Evolutionary conservation across 495 filamentous ascomycete species (phyloP).

Genomic region (Extremus antarcticus): DNA sequence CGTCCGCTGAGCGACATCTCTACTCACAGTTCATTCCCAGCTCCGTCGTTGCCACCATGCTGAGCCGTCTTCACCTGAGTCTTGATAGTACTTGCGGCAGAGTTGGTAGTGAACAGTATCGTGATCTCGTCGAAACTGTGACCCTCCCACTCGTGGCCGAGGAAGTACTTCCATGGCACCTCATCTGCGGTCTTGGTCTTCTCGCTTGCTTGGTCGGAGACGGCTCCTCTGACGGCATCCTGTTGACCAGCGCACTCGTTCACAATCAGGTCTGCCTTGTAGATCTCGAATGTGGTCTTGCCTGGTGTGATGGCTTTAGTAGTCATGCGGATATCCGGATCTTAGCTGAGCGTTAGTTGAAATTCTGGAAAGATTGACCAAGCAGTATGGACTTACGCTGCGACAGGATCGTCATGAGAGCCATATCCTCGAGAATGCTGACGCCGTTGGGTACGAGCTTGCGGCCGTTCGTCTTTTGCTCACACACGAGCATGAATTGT

Average conservation of each 20-base stretch:
- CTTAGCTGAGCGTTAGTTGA: background rate
- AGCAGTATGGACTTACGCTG: background rate
- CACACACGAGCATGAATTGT: slow-evolving; percentile 4
- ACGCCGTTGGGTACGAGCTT: slow-evolving; percentile 8
- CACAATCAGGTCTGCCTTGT: slow-evolving; percentile 9
- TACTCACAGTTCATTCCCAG: too few relatives aligned
- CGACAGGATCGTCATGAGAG: background rate
- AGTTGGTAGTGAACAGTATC: too few relatives aligned
- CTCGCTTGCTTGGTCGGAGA: background rate
- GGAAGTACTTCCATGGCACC: background rate
- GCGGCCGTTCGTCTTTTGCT: slow-evolving; percentile 7
- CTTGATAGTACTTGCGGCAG: too few relatives aligned
- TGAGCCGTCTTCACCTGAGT: too few relatives aligned
- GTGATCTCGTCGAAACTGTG: slow-evolving; percentile 6
- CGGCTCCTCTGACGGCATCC: background rate
- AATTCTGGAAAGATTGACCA: background rate
- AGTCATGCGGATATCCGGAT: slow-evolving; percentile 1
- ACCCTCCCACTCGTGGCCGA: slow-evolving; percentile 5
- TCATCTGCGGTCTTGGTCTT: background rate
- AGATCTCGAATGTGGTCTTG: slow-evolving; percentile 2
- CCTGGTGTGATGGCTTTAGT: slow-evolving; percentile 6
- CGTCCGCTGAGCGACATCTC: too few relatives aligned
- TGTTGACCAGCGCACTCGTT: too few relatives aligned
- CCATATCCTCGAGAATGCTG: background rate
- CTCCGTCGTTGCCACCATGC: too few relatives aligned